Percentiles rank a stretch among this genome's conserved stretches.
phyloP scores from a whole-genome alignment of 164 flowering plant genomes.

The Platanus orientalis region DNA sequence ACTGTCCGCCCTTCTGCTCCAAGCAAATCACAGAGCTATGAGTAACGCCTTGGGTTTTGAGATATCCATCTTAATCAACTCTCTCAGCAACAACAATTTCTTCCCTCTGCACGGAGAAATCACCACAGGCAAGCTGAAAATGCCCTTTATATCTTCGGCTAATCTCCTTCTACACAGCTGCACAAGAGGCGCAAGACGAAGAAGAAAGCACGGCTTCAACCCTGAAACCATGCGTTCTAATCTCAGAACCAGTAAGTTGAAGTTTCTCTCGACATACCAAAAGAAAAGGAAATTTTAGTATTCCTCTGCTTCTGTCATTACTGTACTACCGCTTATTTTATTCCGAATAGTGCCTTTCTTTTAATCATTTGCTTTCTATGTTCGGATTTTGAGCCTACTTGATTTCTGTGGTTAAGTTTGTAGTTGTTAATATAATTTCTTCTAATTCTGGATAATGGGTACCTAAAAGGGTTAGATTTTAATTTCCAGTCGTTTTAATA shows the following conservation, averaged over 20 bases:
- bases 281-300: no score
- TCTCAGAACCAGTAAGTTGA: slow-evolving; percentile 1
- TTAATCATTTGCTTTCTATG: no score
- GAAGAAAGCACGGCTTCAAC: slow-evolving; percentile 6
- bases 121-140: slow-evolving; percentile 6
- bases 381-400: no score
- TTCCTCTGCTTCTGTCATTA: background rate
- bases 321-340: background rate
- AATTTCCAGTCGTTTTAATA: no score
- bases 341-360: background rate
- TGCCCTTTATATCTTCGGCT: slow-evolving; percentile 8
- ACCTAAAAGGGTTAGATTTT: background rate
- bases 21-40: slow-evolving; percentile 14
- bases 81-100: slow-evolving; percentile 12
- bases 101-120: slow-evolving; percentile 15
- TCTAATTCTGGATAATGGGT: slow-evolving; percentile 1
- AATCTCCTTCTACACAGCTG: slow-evolving; percentile 2
- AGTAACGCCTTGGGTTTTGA: slow-evolving; percentile 16
- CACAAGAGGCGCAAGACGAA: slow-evolving; percentile 9
- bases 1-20: no score
- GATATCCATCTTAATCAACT: slow-evolving; percentile 17
- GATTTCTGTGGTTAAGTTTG: background rate
- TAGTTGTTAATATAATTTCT: background rate
- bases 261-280: no score
- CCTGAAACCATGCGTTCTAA: background rate